Conservation (phyloP, 129 eudicot species). For the Oenanthe sinensis region DNA sequence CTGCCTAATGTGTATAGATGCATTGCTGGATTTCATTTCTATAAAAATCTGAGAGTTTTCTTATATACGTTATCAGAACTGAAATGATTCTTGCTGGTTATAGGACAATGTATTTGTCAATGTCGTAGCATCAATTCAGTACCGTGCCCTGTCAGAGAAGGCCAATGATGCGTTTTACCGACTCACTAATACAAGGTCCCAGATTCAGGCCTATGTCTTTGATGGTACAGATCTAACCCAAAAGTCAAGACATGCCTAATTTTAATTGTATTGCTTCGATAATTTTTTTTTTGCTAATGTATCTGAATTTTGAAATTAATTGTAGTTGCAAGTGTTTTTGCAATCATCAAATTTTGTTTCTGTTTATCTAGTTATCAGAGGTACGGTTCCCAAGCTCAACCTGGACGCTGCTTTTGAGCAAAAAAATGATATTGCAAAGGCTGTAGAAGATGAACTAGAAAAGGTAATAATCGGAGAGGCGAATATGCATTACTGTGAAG, state of each 20-base stretch:
- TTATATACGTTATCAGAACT: neutral
- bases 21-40: neutral
- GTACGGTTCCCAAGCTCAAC: constrained; percentile 70
- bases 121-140: constrained; percentile 81
- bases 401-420: constrained; percentile 88
- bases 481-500: neutral
- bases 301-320: neutral
- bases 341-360: neutral
- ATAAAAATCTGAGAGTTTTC: neutral
- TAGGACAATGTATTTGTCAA: constrained; percentile 92
- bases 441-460: constrained; percentile 82
- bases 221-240: constrained; percentile 47
- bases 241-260: neutral
- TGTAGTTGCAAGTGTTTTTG: neutral
- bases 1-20: neutral
- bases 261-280: neutral
- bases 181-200: constrained; percentile 66
- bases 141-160: constrained; percentile 73
- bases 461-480: constrained; percentile 29
- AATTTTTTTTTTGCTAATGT: neutral
- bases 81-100: constrained; percentile 9
- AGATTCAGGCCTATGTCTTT: constrained; percentile 86
- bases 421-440: constrained; percentile 82
- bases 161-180: constrained; percentile 81
- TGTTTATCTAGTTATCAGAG: constrained; percentile 60